Evolutionary conservation across 2,329 filamentous ascomycete genomes (phyloP).

Genomic region (Dothideomycetes sp.): DNA sequence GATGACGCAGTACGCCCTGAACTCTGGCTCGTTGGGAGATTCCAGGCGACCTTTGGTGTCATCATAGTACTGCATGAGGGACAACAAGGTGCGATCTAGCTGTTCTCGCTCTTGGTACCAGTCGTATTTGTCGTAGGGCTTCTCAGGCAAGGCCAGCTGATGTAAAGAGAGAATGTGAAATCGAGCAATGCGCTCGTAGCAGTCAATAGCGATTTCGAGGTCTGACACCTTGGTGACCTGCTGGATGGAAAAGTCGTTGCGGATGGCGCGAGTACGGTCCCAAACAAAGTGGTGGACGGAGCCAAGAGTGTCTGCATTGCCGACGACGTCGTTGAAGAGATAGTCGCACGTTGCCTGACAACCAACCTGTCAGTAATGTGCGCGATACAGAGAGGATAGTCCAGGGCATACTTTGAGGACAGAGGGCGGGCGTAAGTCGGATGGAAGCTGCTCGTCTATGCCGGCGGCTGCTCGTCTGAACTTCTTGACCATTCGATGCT

Average conservation of each 20-base stretch:
- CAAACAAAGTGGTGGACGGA: conserved; percentile 53
- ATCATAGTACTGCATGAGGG: conserved; percentile 50
- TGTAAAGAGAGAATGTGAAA: conserved; percentile 54
- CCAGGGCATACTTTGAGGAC: conserved; percentile 26
- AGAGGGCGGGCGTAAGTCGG: conserved; percentile 48
- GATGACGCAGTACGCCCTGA: conserved; percentile 50
- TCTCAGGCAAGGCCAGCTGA: conserved; percentile 41
- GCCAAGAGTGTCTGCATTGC: conserved; percentile 36
- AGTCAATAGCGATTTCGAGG: conserved; percentile 46
- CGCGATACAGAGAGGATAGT: background rate
- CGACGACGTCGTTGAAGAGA: conserved; percentile 37
- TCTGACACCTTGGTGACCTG: conserved; percentile 46
- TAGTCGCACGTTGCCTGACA: conserved; percentile 31
- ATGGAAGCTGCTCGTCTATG: conserved; percentile 51
- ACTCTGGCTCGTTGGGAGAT: conserved; percentile 51
- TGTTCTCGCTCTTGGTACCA: conserved; percentile 53
- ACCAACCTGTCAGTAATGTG: too few relatives aligned
- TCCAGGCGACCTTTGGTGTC: conserved; percentile 38
- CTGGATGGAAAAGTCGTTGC: conserved; percentile 56
- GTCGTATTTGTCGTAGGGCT: conserved; percentile 40
- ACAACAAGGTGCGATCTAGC: conserved; percentile 50
- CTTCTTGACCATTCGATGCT: conserved; percentile 51
- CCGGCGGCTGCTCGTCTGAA: conserved; percentile 53
- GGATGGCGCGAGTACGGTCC: conserved; percentile 53
- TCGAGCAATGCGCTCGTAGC: conserved; percentile 51